Conservation (phyloP, 116 monocot species). For the Papilionanthe hybrid region DNA sequence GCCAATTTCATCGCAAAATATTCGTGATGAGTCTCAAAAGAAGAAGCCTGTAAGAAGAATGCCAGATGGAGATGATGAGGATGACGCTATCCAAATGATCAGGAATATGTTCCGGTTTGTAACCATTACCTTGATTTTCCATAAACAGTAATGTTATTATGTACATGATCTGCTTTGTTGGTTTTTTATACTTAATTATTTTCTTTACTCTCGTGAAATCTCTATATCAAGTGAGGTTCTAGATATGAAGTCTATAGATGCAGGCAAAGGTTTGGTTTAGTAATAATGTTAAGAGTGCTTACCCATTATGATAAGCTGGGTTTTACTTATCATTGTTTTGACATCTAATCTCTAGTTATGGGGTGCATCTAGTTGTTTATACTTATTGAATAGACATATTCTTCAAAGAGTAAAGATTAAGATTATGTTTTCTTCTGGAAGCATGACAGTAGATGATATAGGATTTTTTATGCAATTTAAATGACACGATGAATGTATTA, state of each 20-base stretch:
- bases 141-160: neutral
- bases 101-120: slow-evolving; percentile 64
- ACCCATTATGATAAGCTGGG: neutral
- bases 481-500: neutral
- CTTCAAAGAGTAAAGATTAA: neutral
- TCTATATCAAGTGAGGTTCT: neutral
- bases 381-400: neutral
- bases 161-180: neutral
- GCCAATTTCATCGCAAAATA: slow-evolving; percentile 14
- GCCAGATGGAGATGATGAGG: slow-evolving; percentile 33
- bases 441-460: neutral
- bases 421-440: neutral
- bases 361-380: neutral
- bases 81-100: slow-evolving; percentile 46
- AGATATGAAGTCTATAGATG: neutral
- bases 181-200: neutral
- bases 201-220: neutral
- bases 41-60: slow-evolving; percentile 36
- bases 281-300: neutral
- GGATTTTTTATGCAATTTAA: neutral
- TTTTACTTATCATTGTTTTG: neutral
- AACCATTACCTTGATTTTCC: neutral
- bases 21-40: slow-evolving; percentile 17
- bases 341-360: neutral
- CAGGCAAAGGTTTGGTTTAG: neutral